These are phyloP conservation scores for Cornus florida DNA, from an alignment of 148 eudicot species.

Conservation along the genomic window DNA sequence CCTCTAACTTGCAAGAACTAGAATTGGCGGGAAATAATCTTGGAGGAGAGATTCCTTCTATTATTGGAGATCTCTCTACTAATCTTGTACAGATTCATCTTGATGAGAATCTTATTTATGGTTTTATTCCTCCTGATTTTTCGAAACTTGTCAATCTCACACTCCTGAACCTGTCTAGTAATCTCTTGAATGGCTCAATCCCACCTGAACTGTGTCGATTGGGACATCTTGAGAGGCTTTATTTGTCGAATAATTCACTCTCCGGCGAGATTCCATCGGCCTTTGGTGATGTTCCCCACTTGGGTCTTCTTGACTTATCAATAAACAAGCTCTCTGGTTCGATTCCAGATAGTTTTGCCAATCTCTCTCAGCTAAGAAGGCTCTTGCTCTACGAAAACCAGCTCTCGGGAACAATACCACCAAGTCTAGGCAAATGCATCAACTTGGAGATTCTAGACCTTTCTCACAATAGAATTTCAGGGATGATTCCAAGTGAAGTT, in stretches of 20 bases:
- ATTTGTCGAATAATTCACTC: slow-evolving; percentile 61
- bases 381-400: slow-evolving; percentile 59
- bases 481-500: slow-evolving; percentile 60
- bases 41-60: slow-evolving; percentile 55
- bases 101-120: slow-evolving; percentile 61
- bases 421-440: slow-evolving; percentile 64
- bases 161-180: slow-evolving; percentile 69
- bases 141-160: slow-evolving; percentile 69
- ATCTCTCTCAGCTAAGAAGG: slow-evolving; percentile 60
- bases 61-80: slow-evolving; percentile 55
- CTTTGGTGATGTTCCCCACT: slow-evolving; percentile 62
- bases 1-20: slow-evolving; percentile 75
- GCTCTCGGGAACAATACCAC: slow-evolving; percentile 70
- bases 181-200: slow-evolving; percentile 64
- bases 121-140: slow-evolving; percentile 68
- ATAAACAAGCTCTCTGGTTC: slow-evolving; percentile 61
- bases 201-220: slow-evolving; percentile 47
- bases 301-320: slow-evolving; percentile 80
- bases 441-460: slow-evolving; percentile 87
- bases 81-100: slow-evolving; percentile 69
- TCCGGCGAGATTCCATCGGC: slow-evolving; percentile 59
- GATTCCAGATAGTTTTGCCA: slow-evolving; percentile 67
- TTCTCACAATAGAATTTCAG: slow-evolving; percentile 62
- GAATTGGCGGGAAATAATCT: slow-evolving; percentile 70
- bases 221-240: slow-evolving; percentile 65